These are phyloP conservation scores for Crithidia sp. DNA, from an alignment of 208 protist species.

Conservation along the genomic window DNA sequence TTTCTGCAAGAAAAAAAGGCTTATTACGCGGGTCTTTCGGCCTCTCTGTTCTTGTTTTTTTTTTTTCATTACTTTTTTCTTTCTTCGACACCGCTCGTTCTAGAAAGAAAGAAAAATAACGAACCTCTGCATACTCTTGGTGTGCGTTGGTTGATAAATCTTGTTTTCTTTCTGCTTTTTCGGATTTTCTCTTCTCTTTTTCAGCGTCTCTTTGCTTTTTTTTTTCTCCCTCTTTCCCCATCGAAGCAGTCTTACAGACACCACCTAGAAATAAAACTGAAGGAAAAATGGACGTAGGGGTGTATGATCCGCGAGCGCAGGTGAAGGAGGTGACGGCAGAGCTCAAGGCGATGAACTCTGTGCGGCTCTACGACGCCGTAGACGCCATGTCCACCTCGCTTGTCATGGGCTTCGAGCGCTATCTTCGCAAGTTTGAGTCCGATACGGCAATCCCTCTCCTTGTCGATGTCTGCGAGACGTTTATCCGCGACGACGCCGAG, in stretches of 20 bases:
- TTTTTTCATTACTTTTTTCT: too few species aligned
- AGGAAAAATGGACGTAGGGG: conserved; percentile 28
- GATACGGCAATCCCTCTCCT: conserved; percentile 51
- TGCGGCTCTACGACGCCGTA: conserved; percentile 56
- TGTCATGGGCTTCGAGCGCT: conserved; percentile 85
- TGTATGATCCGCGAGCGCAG: conserved; percentile 55
- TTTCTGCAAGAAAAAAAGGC: too few species aligned
- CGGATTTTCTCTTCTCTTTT: not conserved
- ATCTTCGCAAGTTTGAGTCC: conserved; percentile 83
- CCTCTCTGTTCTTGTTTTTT: too few species aligned
- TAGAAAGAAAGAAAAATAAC: too few species aligned
- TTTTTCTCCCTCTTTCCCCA: too few species aligned
- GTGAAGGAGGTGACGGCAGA: conserved; percentile 50
- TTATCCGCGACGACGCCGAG: conserved; percentile 25
- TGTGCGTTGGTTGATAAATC: too few species aligned
- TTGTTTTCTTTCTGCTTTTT: conserved; percentile 7
- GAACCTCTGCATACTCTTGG: too few species aligned
- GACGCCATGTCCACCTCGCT: conserved; percentile 68
- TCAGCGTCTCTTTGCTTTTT: too few species aligned
- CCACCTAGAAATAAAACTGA: too few species aligned
- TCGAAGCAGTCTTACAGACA: too few species aligned
- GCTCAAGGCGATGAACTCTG: conserved; percentile 43
- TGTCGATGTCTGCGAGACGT: conserved; percentile 51
- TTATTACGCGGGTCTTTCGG: too few species aligned
- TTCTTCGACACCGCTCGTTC: too few species aligned